Conservation (phyloP, 2,329 filamentous ascomycete genomes). For the Calonectria naviculata region DNA sequence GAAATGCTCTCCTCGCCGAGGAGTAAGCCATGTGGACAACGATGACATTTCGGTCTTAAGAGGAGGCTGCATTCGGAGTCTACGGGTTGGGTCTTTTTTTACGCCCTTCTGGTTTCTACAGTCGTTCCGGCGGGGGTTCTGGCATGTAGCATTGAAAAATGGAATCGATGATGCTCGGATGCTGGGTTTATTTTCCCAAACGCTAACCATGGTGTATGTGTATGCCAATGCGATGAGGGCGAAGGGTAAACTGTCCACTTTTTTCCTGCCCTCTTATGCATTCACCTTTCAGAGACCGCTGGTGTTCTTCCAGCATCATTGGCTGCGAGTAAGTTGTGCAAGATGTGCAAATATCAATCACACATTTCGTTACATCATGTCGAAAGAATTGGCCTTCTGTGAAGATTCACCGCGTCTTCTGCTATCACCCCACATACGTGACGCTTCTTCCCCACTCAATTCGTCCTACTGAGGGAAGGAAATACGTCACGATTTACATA, state of each 20-base stretch:
- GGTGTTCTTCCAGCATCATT: no score
- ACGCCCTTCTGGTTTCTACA: constrained; percentile 58
- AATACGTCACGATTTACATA: no score
- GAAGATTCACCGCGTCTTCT: no score
- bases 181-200: constrained; percentile 39
- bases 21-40: constrained; percentile 62
- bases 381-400: no score
- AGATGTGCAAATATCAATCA: no score
- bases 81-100: constrained; percentile 67
- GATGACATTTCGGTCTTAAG: constrained; percentile 59
- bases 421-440: no score
- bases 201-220: constrained; percentile 8
- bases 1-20: constrained; percentile 81
- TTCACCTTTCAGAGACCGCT: background rate
- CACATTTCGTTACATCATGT: no score
- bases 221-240: background rate
- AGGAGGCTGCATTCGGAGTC: constrained; percentile 70
- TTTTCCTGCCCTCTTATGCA: background rate
- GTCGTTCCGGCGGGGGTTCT: constrained; percentile 62
- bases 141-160: constrained; percentile 69
- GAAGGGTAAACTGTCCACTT: background rate
- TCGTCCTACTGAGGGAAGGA: no score
- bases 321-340: no score
- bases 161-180: constrained; percentile 62
- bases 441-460: no score